phyloP scores from a whole-genome alignment of 805 yeast genomes.

The Yamadazyma olivae region DNA sequence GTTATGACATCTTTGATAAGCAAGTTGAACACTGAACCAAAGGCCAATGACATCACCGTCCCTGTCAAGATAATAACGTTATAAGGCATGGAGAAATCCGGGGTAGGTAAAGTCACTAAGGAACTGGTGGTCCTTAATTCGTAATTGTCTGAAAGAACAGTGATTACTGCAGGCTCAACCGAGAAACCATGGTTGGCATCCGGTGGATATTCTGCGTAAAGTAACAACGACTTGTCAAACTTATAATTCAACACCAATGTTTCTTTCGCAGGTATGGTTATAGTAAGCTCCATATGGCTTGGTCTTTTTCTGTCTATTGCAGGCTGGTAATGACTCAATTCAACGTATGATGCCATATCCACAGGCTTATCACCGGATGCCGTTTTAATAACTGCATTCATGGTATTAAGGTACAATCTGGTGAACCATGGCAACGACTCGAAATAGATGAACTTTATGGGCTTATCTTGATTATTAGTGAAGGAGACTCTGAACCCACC shows the following conservation, averaged over 20 bases:
- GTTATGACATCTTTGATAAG: constrained; percentile 72
- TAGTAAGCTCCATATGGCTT: constrained; percentile 69
- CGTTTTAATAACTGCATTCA: constrained; percentile 37
- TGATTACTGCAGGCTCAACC: constrained; percentile 83
- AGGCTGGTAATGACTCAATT: constrained; percentile 62
- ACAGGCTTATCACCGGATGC: constrained; percentile 14
- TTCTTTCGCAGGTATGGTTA: constrained; percentile 63
- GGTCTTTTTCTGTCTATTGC: constrained; percentile 81
- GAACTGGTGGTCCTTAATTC: constrained; percentile 81
- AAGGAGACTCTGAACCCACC: constrained; percentile 86
- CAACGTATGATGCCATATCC: constrained; percentile 30
- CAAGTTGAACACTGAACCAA: constrained; percentile 82
- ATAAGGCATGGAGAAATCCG: constrained; percentile 98
- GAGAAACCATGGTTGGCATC: constrained; percentile 98
- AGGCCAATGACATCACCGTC: constrained; percentile 87
- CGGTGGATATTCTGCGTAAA: constrained; percentile 95
- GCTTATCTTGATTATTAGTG: constrained; percentile 55
- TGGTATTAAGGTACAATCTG: constrained; percentile 74
- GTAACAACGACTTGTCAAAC: constrained; percentile 83
- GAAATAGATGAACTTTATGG: constrained; percentile 57
- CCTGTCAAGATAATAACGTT: constrained; percentile 93
- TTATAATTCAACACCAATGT: constrained; percentile 64
- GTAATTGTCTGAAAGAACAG: constrained; percentile 46
- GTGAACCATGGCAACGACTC: constrained; percentile 94
- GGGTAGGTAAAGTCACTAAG: constrained; percentile 84